phyloP scores from a whole-genome alignment of 805 yeast genomes.

The Starmerella kuoi region DNA sequence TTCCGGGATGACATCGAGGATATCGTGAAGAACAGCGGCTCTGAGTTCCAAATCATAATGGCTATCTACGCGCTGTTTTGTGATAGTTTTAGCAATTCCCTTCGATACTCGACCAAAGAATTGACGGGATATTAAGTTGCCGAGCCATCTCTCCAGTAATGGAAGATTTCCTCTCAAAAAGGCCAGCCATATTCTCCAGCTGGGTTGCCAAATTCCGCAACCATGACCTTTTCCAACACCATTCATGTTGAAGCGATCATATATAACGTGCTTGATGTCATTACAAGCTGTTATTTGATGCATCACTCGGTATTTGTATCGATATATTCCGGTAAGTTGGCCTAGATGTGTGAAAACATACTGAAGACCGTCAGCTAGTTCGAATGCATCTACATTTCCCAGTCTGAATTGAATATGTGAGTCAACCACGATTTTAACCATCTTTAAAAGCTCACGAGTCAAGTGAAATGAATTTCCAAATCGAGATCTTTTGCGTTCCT shows the following conservation, averaged over 20 bases:
- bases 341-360: constrained; percentile 89
- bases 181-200: constrained; percentile 93
- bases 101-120: constrained; percentile 91
- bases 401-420: constrained; percentile 83
- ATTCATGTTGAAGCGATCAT: constrained; percentile 66
- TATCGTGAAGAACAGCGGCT: constrained; percentile 91
- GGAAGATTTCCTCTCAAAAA: constrained; percentile 89
- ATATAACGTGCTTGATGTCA: constrained; percentile 85
- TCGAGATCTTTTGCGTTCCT: constrained; percentile 88
- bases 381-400: constrained; percentile 86
- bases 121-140: constrained; percentile 79
- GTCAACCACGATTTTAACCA: constrained; percentile 79
- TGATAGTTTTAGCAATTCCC: constrained; percentile 83
- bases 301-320: constrained; percentile 96
- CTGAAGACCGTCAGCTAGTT: constrained; percentile 86
- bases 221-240: constrained; percentile 93
- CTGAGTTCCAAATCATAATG: constrained; percentile 87
- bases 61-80: constrained; percentile 91
- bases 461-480: constrained; percentile 94
- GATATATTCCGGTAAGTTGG: constrained; percentile 87
- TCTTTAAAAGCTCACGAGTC: constrained; percentile 74
- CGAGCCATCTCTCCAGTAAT: constrained; percentile 85
- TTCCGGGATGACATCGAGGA: constrained; percentile 93
- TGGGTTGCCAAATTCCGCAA: constrained; percentile 98
- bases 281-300: constrained; percentile 94